Conservation (phyloP, 2,329 filamentous ascomycete species). For the Meredithiella fracta region DNA sequence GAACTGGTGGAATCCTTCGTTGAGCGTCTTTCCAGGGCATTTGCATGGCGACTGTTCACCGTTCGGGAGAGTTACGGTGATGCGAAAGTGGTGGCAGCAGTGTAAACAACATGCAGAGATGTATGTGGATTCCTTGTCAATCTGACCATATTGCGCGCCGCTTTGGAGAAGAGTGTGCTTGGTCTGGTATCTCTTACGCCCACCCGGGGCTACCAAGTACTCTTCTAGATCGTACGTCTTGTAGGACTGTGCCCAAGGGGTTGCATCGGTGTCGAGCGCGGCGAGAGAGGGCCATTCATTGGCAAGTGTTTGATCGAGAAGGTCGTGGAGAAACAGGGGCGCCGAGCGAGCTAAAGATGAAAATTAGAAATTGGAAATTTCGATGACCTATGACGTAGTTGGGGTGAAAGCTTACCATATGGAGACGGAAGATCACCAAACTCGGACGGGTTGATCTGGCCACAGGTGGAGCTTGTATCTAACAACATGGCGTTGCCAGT, state of each 20-base stretch:
- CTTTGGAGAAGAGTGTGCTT: constrained; percentile 13
- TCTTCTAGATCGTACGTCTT: background rate
- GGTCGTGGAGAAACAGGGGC: constrained; percentile 15
- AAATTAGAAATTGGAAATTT: background rate
- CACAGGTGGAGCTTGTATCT: constrained; percentile 5
- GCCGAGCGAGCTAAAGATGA: constrained; percentile 13
- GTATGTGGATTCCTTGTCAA: constrained; percentile 2
- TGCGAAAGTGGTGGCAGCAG: constrained; percentile 13
- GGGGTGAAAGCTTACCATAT: constrained; percentile 10
- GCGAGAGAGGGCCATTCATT: constrained; percentile 15
- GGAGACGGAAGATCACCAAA: constrained; percentile 13
- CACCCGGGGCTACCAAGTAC: constrained; percentile 8
- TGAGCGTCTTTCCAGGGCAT: constrained; percentile 9
- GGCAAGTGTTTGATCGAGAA: constrained; percentile 15
- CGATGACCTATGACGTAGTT: background rate
- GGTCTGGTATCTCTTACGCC: constrained; percentile 9
- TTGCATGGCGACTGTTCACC: constrained; percentile 13
- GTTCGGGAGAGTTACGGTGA: constrained; percentile 4
- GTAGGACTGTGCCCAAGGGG: constrained; percentile 9
- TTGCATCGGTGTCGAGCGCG: constrained; percentile 6
- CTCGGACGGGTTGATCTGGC: constrained; percentile 9
- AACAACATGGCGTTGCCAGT: background rate
- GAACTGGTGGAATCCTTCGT: constrained; percentile 14
- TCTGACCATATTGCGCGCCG: constrained; percentile 11
- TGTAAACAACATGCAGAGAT: constrained; percentile 13